phyloP scores from a whole-genome alignment of 1,284 basidiomycete genomes.

The Ustilago crameri region DNA sequence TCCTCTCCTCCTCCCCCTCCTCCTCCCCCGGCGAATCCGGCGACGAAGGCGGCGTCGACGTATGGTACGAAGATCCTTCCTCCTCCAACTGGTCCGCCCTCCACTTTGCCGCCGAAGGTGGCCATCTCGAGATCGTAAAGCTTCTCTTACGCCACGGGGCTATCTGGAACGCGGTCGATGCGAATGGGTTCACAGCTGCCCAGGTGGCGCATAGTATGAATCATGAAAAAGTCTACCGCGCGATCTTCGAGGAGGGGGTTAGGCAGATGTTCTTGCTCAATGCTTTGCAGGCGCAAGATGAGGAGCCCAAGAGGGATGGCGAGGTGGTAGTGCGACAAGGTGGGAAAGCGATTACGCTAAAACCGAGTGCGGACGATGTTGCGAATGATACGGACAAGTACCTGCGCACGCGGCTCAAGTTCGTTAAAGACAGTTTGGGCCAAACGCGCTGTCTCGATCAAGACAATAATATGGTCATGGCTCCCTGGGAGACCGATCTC shows the following conservation, averaged over 20 bases:
- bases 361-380: conserved; percentile 44
- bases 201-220: conserved; percentile 64
- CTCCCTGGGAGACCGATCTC: conserved; percentile 72
- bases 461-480: conserved; percentile 76
- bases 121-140: conserved; percentile 75
- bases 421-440: conserved; percentile 74
- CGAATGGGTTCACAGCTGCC: conserved; percentile 58
- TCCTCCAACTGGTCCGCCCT: conserved; percentile 77
- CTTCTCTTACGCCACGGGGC: conserved; percentile 83
- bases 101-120: conserved; percentile 86
- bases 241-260: conserved; percentile 69
- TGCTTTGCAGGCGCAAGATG: conserved; percentile 25
- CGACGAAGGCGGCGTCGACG: conserved; percentile 70
- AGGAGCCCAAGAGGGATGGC: too few relatives aligned
- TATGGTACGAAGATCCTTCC: conserved; percentile 85
- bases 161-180: conserved; percentile 81
- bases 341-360: conserved; percentile 69
- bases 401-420: conserved; percentile 78
- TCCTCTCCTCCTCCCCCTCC: conserved; percentile 35
- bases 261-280: conserved; percentile 56
- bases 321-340: too few relatives aligned
- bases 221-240: conserved; percentile 47
- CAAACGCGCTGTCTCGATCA: conserved; percentile 82
- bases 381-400: conserved; percentile 77
- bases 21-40: conserved; percentile 2